Base-by-base conservation (phyloP, 306 rosid genomes). In the Castanea mollissima region DNA sequence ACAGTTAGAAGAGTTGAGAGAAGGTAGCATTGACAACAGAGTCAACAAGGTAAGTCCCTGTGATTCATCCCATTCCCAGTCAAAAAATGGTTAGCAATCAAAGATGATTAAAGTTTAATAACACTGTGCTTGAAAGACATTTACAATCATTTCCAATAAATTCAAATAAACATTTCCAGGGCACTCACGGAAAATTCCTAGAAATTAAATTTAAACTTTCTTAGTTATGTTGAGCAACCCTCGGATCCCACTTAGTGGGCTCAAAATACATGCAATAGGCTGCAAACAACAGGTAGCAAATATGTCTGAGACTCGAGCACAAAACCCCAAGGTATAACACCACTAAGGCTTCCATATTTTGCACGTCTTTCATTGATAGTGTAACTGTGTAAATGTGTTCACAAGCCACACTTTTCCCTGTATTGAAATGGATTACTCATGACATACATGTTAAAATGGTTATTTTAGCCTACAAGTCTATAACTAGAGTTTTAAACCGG, bases 41-140 rank as follows among this genome's bases (percentile, higher is more conserved):
- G 95, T 82, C 84, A 90, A 77, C 80, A 89, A 79, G 10, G 88
- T 86, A 11, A 92, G 87, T 27, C 91, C 97, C 95, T 92, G 86
- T 7, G 41, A 58, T 63, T 62, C 21, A 75, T 74, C 65, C 19
- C 76, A 44, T 38, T 72, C 32, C 31, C 21, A 27, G 23, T 49
- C 1, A 32, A 68, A 68, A 55, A 27, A 51, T 13, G 21, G 15
- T 31, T 64, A 31, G 46, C 44, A 64, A 10, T 27, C 41, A 64
- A 64, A 29, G 44, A 64, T 32, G 46, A 10, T 16, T 6, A 16
- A 6, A 29, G 41, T 64, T 62, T 27, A 13, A 31, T 15, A 64
- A 31, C 23, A 16, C 8, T 3, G 34, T 20, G 52, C 11, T 7
- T 64, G 44, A 64, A 31, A 64, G 70, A 16, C 44, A 64, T 4